phyloP scores from a whole-genome alignment of 768 basidiomycete genomes.

The Mrakia frigida region DNA sequence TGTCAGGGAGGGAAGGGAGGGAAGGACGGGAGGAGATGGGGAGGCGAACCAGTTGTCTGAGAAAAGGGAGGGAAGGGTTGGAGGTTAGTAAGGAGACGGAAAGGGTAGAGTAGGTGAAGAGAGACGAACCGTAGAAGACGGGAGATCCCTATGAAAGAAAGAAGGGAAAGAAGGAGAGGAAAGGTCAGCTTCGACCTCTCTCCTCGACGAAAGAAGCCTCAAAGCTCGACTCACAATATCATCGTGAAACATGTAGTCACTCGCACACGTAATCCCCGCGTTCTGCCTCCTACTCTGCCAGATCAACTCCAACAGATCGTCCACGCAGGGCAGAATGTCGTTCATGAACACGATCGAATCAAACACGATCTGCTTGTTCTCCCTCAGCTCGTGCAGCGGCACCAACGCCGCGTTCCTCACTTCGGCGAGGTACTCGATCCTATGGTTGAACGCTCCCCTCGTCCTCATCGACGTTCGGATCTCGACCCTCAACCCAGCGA shows the following conservation, averaged over 20 bases:
- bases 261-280: constrained; percentile 95
- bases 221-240: constrained; percentile 61
- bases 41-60: constrained; percentile 46
- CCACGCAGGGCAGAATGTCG: constrained; percentile 95
- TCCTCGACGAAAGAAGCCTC: not conserved
- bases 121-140: constrained; percentile 66
- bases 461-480: constrained; percentile 90
- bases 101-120: not conserved
- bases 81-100: not conserved
- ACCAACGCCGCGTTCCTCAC: constrained; percentile 98
- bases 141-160: constrained; percentile 57
- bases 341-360: constrained; percentile 99
- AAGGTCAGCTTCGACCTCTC: not conserved
- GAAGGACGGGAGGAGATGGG: not conserved
- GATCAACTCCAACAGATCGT: constrained; percentile 95
- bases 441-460: constrained; percentile 94
- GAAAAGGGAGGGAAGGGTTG: not conserved
- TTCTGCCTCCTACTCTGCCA: constrained; percentile 90
- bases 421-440: constrained; percentile 99
- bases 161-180: not conserved
- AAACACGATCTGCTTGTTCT: constrained; percentile 86
- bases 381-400: constrained; percentile 87
- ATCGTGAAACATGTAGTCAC: constrained; percentile 99
- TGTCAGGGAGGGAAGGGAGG: not conserved
- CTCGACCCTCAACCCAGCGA: constrained; percentile 84